phyloP scores from a whole-genome alignment of 495 filamentous ascomycete species.

The Cudoniella acicularis region DNA sequence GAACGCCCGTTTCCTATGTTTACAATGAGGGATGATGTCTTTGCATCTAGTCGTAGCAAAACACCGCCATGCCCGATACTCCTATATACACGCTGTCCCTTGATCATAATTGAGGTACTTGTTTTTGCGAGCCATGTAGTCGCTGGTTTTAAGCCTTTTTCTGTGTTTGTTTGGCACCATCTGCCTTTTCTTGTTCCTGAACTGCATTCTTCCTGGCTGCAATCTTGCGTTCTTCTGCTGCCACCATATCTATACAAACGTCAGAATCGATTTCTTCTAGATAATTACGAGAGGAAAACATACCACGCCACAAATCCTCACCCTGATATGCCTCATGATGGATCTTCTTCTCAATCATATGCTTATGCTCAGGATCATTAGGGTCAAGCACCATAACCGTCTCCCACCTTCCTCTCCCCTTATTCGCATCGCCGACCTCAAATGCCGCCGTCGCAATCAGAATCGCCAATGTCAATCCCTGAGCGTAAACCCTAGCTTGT shows the following conservation, averaged over 20 bases:
- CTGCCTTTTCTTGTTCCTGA: conserved; percentile 18
- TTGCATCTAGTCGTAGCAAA: too few species aligned
- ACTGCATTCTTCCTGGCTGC: conserved; percentile 46
- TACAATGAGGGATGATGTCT: neutral
- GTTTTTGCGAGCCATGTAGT: too few species aligned
- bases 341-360: conserved; percentile 66
- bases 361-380: conserved; percentile 66
- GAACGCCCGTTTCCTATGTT: neutral
- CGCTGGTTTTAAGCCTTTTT: neutral
- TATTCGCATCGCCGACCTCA: conserved; percentile 78
- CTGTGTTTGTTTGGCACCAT: neutral
- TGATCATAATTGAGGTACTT: too few species aligned
- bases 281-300: conserved; percentile 23
- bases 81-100: too few species aligned
- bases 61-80: too few species aligned
- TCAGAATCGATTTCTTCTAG: conserved; percentile 1
- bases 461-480: conserved; percentile 87
- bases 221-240: conserved; percentile 66
- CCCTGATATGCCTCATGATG: conserved; percentile 70
- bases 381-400: conserved; percentile 69
- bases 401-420: conserved; percentile 72
- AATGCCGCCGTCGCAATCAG: conserved; percentile 83
- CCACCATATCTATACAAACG: conserved; percentile 61
- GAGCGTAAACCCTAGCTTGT: conserved; percentile 97
- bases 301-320: conserved; percentile 85